Percentiles rank a stretch among this genome's conserved stretches.
Evolutionary conservation across 176 grass and related monocot species (phyloP).

Genomic region (Oryza rufipogon): DNA sequence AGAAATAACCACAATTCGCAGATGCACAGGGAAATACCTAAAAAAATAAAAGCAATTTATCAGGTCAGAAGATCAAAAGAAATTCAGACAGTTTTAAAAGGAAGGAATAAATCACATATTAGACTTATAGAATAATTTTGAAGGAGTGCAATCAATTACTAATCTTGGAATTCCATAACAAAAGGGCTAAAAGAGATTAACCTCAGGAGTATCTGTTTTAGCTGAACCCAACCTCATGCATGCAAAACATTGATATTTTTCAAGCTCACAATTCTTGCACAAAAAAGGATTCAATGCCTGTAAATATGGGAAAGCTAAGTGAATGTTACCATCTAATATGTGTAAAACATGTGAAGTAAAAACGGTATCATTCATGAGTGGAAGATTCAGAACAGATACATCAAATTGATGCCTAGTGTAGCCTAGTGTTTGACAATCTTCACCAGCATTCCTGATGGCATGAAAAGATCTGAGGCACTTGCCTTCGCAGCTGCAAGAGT

Average conservation of each 20-base stretch:
- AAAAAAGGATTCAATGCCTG: conserved; percentile 59
- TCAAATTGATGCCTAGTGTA: conserved; percentile 59
- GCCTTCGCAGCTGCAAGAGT: conserved; percentile 67
- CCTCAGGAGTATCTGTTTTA: conserved; percentile 53
- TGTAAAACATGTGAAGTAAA: conserved; percentile 13
- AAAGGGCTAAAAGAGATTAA: conserved; percentile 34
- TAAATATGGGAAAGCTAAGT: conserved; percentile 31
- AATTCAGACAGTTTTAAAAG: neutral
- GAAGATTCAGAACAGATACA: conserved; percentile 43
- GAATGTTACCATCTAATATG: conserved; percentile 9
- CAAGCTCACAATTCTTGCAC: conserved; percentile 67
- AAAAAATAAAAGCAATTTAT: conserved; percentile 6
- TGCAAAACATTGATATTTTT: conserved; percentile 71
- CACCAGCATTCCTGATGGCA: conserved; percentile 45
- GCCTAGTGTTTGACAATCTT: conserved; percentile 67
- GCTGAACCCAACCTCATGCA: conserved; percentile 60
- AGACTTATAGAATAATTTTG: neutral
- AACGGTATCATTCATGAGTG: neutral
- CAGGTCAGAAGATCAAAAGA: conserved; percentile 5
- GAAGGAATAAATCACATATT: neutral
- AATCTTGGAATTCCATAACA: conserved; percentile 12
- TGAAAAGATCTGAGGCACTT: conserved; percentile 73
- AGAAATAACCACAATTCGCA: conserved; percentile 70
- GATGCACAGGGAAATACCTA: conserved; percentile 75
- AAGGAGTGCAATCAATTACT: conserved; percentile 15